These are phyloP conservation scores for Magnolia officinalis DNA, from an alignment of 164 flowering plant genomes.

Conservation along the genomic window DNA sequence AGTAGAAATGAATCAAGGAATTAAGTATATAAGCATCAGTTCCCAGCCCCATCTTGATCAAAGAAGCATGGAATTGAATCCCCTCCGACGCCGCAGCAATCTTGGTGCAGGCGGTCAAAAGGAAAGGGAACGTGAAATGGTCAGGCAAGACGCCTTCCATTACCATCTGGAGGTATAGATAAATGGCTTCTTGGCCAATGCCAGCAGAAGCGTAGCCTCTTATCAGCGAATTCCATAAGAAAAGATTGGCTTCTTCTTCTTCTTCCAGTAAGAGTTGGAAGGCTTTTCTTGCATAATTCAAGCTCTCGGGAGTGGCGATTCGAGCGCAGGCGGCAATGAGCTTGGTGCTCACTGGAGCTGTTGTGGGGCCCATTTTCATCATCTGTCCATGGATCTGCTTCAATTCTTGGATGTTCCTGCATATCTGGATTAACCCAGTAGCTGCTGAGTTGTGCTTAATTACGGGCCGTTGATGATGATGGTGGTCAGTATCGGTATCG, in stretches of 20 bases:
- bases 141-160: constrained; percentile 35
- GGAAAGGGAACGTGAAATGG: constrained; percentile 44
- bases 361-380: constrained; percentile 34
- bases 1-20: constrained; percentile 50
- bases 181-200: constrained; percentile 37
- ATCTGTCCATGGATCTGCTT: constrained; percentile 27
- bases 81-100: constrained; percentile 29
- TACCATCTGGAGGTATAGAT: constrained; percentile 34
- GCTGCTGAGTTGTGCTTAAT: neutral
- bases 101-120: constrained; percentile 51
- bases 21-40: constrained; percentile 41
- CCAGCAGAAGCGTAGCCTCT: constrained; percentile 45
- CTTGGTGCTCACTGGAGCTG: constrained; percentile 17
- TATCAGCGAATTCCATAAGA: constrained; percentile 52
- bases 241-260: constrained; percentile 13
- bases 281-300: constrained; percentile 38
- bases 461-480: neutral
- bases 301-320: constrained; percentile 37
- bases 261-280: constrained; percentile 27
- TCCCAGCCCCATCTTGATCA: constrained; percentile 41
- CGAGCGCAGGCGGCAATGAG: constrained; percentile 33
- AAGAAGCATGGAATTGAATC: constrained; percentile 43
- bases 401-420: constrained; percentile 4
- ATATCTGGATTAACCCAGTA: constrained; percentile 10
- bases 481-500: neutral